Evolutionary conservation across 208 protist genomes (phyloP).

Genomic region (Crithidia bombi): DNA sequence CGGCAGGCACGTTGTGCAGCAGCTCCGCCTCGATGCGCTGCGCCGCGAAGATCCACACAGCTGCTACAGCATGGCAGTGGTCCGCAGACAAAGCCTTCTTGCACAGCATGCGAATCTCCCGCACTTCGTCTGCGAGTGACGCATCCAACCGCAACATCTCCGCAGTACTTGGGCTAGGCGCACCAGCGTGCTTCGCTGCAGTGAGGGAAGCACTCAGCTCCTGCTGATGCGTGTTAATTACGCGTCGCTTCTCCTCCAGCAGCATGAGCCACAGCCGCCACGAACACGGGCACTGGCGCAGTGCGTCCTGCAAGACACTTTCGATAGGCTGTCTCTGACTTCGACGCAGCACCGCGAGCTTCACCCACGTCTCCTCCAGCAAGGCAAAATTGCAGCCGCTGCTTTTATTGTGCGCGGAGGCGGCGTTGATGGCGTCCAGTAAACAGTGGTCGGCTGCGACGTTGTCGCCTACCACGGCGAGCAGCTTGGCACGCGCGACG

Average conservation of each 20-base stretch:
- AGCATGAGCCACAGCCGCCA: constrained; percentile 72
- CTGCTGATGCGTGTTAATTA: constrained; percentile 17
- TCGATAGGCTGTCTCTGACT: constrained; percentile 31
- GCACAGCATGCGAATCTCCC: constrained; percentile 53
- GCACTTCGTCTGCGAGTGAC: constrained; percentile 12
- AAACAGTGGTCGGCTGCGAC: constrained; percentile 48
- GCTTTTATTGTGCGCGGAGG: neutral
- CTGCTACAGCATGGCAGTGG: constrained; percentile 50
- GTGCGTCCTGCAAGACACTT: constrained; percentile 23
- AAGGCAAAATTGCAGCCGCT: neutral
- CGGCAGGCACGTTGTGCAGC: constrained; percentile 30
- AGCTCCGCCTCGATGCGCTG: constrained; percentile 59
- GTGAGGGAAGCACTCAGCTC: constrained; percentile 4
- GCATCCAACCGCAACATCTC: constrained; percentile 27
- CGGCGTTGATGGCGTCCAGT: constrained; percentile 30
- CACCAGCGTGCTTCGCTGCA: neutral
- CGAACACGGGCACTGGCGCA: constrained; percentile 50
- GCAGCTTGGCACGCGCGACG: constrained; percentile 47
- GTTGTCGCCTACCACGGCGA: constrained; percentile 39
- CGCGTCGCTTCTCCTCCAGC: constrained; percentile 44
- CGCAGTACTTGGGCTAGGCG: neutral
- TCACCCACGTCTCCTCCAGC: constrained; percentile 62
- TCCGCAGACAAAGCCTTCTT: constrained; percentile 37
- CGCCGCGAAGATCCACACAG: constrained; percentile 76
- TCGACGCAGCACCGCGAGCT: constrained; percentile 63